These are phyloP conservation scores for Cylindrodendrum hubeiense DNA, from an alignment of 2,329 filamentous ascomycete species.

Conservation along the genomic window DNA sequence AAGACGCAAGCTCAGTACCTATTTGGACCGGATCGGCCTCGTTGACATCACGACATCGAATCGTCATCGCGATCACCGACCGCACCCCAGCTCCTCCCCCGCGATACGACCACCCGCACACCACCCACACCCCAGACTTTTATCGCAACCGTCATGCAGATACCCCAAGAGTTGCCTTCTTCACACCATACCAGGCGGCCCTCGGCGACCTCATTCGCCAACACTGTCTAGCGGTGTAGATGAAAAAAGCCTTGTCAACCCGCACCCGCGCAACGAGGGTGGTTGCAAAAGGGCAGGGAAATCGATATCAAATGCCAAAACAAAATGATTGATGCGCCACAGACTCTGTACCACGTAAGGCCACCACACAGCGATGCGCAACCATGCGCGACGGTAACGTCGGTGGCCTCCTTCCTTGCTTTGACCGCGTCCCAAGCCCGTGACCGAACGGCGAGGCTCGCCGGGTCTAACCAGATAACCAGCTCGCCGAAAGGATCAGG, in stretches of 20 bases:
- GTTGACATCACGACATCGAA: slow-evolving; percentile 23
- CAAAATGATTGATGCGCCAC: neutral
- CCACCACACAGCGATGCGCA: slow-evolving; percentile 2
- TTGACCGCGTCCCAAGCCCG: slow-evolving; percentile 11
- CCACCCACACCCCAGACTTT: slow-evolving; percentile 20
- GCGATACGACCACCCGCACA: slow-evolving; percentile 23
- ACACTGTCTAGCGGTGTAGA: slow-evolving; percentile 39
- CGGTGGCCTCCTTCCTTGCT: slow-evolving; percentile 5
- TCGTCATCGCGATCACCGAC: slow-evolving; percentile 17
- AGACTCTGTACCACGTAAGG: slow-evolving; percentile 8
- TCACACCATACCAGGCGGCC: slow-evolving; percentile 40
- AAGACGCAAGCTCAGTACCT: neutral
- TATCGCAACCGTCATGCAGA: slow-evolving; percentile 18
- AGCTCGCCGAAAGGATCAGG: neutral
- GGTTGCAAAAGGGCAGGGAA: neutral
- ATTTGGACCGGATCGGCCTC: slow-evolving; percentile 7
- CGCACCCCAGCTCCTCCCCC: slow-evolving; percentile 13
- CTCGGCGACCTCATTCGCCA: slow-evolving; percentile 33
- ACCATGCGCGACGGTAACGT: slow-evolving; percentile 16
- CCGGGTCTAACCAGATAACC: neutral
- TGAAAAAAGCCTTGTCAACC: slow-evolving; percentile 3
- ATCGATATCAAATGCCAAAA: neutral
- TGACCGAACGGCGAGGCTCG: slow-evolving; percentile 2
- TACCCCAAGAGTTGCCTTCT: slow-evolving; percentile 21
- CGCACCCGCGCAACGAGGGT: neutral